Percentiles rank a stretch among this genome's conserved stretches.
phyloP scores from a whole-genome alignment of 768 basidiomycete genomes.

The Suillus subluteus region DNA sequence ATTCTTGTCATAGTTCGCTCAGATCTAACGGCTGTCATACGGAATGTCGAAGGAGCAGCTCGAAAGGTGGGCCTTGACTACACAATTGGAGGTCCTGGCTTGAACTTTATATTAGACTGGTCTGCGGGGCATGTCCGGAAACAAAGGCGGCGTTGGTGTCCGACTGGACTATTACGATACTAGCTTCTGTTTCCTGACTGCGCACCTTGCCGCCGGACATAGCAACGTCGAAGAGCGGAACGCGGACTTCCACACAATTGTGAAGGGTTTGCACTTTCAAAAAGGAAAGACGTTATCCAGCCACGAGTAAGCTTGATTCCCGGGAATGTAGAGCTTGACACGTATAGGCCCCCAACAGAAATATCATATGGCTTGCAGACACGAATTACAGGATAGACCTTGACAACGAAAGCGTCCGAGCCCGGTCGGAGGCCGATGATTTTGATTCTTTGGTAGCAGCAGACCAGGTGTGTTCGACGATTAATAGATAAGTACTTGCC shows the following conservation, averaged over 20 bases:
- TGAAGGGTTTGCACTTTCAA: slow-evolving; percentile 80
- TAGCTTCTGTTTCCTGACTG: slow-evolving; percentile 93
- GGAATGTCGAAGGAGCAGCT: slow-evolving; percentile 89
- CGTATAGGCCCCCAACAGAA: slow-evolving; percentile 50
- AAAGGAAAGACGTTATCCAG: slow-evolving; percentile 86
- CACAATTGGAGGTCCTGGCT: slow-evolving; percentile 2
- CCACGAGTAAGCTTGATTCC: slow-evolving; percentile 73
- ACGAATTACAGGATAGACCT: slow-evolving; percentile 94
- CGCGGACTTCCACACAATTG: slow-evolving; percentile 89
- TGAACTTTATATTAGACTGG: slow-evolving; percentile 61
- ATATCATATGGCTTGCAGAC: slow-evolving; percentile 93
- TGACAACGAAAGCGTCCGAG: slow-evolving; percentile 78
- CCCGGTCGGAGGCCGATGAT: slow-evolving; percentile 63
- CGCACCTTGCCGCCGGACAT: slow-evolving; percentile 97
- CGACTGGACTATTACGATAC: slow-evolving; percentile 91
- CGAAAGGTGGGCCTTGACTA: slow-evolving; percentile 67
- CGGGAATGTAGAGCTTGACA: slow-evolving; percentile 7
- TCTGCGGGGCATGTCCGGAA: slow-evolving; percentile 91
- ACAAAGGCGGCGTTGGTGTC: slow-evolving; percentile 96
- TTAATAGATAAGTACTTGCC: slow-evolving; percentile 2
- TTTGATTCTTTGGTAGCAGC: slow-evolving; percentile 75
- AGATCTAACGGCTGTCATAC: slow-evolving; percentile 75
- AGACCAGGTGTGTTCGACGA: slow-evolving; percentile 73
- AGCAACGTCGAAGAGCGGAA: slow-evolving; percentile 88
- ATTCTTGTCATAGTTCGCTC: slow-evolving; percentile 83